These are phyloP conservation scores for Pinus tabuliformis DNA, from an alignment of 75 land plant genomes.

Conservation along the genomic window DNA sequence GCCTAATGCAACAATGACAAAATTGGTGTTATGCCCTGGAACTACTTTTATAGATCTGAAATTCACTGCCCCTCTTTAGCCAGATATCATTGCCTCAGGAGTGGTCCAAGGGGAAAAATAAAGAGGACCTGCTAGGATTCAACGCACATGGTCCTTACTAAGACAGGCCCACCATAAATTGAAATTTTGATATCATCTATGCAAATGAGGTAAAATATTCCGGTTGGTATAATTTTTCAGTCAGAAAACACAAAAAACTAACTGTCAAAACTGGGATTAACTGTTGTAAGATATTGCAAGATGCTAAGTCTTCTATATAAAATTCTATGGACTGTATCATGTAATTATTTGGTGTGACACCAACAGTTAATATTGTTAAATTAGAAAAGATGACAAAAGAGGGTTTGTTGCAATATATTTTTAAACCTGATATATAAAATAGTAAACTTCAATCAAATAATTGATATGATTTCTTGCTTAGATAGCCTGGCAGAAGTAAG, in stretches of 20 bases:
- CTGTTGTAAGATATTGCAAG: not conserved
- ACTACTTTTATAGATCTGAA: not conserved
- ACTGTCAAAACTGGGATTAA: not conserved
- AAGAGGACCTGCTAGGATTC: not conserved
- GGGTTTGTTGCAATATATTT: not conserved
- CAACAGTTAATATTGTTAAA: not conserved
- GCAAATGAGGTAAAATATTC: too few relatives aligned
- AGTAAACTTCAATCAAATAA: not conserved
- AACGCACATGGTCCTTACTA: not conserved
- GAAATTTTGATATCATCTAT: not conserved
- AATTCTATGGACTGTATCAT: not conserved
- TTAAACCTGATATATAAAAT: not conserved
- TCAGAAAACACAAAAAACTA: not conserved
- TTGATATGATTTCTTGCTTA: not conserved
- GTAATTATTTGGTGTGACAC: too few relatives aligned
- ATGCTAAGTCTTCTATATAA: not conserved
- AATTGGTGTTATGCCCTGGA: not conserved
- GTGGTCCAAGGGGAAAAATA: too few relatives aligned
- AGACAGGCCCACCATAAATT: not conserved
- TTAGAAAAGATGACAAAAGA: not conserved
- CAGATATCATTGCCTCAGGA: too few relatives aligned
- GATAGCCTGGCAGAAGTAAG: not conserved
- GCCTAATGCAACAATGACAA: not conserved
- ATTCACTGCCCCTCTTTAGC: not conserved
- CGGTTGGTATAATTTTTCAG: too few relatives aligned